Evolutionary conservation across 805 yeast genomes (phyloP).

Genomic region (Cyberlindnera bimundalis): DNA sequence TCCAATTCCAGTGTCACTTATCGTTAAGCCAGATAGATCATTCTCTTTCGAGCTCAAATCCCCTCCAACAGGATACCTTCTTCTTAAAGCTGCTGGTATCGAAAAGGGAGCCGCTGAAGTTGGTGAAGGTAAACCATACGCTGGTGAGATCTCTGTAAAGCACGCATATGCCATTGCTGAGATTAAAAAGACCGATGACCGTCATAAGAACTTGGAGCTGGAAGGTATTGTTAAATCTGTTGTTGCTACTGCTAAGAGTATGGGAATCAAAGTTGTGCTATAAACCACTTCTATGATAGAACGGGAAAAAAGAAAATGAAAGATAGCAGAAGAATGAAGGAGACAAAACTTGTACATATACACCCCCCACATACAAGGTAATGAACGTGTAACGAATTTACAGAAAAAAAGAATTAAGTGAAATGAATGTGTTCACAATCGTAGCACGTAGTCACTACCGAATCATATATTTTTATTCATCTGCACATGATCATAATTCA

Average conservation of each 20-base stretch:
- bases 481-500: too few relatives aligned
- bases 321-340: neutral
- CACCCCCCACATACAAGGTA: slow-evolving; percentile 7
- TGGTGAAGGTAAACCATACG: slow-evolving; percentile 50
- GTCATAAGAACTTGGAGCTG: slow-evolving; percentile 67
- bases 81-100: slow-evolving; percentile 76
- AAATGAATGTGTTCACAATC: too few relatives aligned
- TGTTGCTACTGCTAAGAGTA: slow-evolving; percentile 82
- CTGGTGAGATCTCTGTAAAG: slow-evolving; percentile 73
- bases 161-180: slow-evolving; percentile 94
- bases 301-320: neutral
- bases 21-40: slow-evolving; percentile 88
- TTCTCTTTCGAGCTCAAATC: slow-evolving; percentile 83
- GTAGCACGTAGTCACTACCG: too few relatives aligned
- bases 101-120: slow-evolving; percentile 70
- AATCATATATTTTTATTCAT: too few relatives aligned
- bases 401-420: too few relatives aligned
- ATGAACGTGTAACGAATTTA: slow-evolving; percentile 13
- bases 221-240: slow-evolving; percentile 78
- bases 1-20: slow-evolving; percentile 84
- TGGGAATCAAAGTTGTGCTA: slow-evolving; percentile 81
- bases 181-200: slow-evolving; percentile 82
- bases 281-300: slow-evolving; percentile 28
- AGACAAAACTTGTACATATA: slow-evolving; percentile 9
- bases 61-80: slow-evolving; percentile 87